A percentile compares a stretch with the other conserved stretches of the same genome.
phyloP scores from a whole-genome alignment of 2,329 filamentous ascomycete genomes.

The Cryphonectria nitschkei region DNA sequence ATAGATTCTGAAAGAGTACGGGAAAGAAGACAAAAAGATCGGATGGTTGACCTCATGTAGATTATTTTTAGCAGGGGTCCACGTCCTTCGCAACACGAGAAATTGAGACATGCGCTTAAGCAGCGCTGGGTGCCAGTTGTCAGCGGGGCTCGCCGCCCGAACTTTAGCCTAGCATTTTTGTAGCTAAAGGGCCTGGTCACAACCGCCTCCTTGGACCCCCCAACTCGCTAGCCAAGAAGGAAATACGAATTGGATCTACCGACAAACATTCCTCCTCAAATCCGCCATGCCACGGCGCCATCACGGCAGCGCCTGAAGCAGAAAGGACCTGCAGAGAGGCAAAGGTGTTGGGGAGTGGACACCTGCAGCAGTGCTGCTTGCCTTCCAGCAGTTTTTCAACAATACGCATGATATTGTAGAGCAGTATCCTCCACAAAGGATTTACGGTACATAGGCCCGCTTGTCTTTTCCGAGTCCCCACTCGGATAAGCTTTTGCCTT shows the following conservation, averaged over 20 bases:
- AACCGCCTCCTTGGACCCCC: neutral
- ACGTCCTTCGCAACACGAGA: slow-evolving; percentile 28
- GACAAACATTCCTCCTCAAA: neutral
- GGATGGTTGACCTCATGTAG: slow-evolving; percentile 24
- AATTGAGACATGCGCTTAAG: slow-evolving; percentile 25
- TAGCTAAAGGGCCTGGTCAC: neutral
- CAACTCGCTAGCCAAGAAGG: neutral
- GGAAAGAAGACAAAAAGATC: slow-evolving; percentile 7
- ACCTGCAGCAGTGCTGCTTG: neutral
- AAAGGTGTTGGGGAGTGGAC: neutral
- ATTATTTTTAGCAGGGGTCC: slow-evolving; percentile 30
- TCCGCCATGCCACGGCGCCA: slow-evolving; percentile 7
- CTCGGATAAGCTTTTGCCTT: slow-evolving; percentile 5
- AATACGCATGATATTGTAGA: neutral
- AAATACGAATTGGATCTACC: slow-evolving; percentile 15
- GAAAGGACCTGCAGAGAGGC: neutral
- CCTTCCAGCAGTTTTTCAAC: neutral
- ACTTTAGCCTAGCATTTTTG: slow-evolving; percentile 4
- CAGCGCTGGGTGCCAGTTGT: slow-evolving; percentile 2
- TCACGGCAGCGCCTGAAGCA: neutral
- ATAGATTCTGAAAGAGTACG: neutral
- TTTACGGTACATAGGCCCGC: neutral
- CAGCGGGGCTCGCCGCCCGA: slow-evolving; percentile 5
- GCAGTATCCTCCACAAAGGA: neutral
- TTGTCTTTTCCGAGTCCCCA: neutral